Base-by-base conservation (phyloP, 2,329 filamentous ascomycete genomes). In the Ophiognomonia clavigignenti-juglandacearum region DNA sequence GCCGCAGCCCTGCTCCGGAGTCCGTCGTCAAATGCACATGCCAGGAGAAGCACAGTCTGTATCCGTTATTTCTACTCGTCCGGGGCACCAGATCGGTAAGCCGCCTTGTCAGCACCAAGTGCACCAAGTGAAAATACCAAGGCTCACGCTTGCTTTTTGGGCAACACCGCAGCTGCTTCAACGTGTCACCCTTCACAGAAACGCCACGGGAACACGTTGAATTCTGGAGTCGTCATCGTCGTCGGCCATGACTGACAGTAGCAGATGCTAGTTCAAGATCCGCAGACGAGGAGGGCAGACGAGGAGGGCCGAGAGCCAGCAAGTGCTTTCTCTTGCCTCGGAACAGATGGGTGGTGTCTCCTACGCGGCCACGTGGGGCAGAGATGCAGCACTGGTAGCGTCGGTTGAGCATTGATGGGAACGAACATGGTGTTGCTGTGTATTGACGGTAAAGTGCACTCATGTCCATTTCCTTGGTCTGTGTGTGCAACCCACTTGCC, bases 61-160 rank as follows among this genome's bases (percentile, higher is more conserved):
- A n/a, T n/a, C n/a, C n/a, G n/a, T 39, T 27, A 18, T 41, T 39
- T 36, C 24, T 19, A 39, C 26, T 29, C 39, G 43, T 45, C 43
- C 32, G 32, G 42, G 35, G 35, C 36, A 31, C 23, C 29, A 19
- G 20, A 18, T 38, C 29, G 20, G 45, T 39, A 39, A 43, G 47
- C 43, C 34, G 32, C 40, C 48, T 43, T 50, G 48, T 50, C 43
- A 50, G n/a, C n/a, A n/a, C n/a, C n/a, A n/a, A n/a, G n/a, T n/a
- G 45, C 44, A 47, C 36, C 4, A 44, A 10, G 36, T 40, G 5
- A 22, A 16, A 16, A 16, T 16, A 34, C 27, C 24, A 26, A 35
- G 31, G 31, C 43, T 27, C 29, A 36, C 29, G 27, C 35, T 37
- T 36, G 36, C 22, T 27, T 50, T 32, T 18, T 23, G 22, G 44